phyloP scores from a whole-genome alignment of 2,329 filamentous ascomycete genomes.

The Aureobasidium vineae region DNA sequence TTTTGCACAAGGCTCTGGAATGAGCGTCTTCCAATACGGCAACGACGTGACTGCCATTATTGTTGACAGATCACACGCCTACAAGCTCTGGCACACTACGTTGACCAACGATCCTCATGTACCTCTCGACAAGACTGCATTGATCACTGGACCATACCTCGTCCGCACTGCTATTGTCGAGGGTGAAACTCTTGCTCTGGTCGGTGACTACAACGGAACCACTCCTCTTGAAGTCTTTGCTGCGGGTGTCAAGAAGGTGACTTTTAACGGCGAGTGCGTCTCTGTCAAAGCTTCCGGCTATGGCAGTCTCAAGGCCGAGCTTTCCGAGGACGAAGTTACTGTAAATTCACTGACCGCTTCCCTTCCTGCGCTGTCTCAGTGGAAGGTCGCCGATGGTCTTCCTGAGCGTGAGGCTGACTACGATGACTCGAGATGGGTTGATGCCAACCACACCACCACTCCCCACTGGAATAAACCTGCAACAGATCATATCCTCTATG shows the following conservation, averaged over 20 bases:
- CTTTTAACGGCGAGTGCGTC: constrained; percentile 44
- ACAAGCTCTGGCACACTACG: constrained; percentile 57
- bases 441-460: constrained; percentile 41
- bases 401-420: constrained; percentile 51
- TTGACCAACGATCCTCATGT: constrained; percentile 49
- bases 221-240: constrained; percentile 44
- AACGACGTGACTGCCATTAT: constrained; percentile 54
- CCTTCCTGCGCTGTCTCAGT: constrained; percentile 46
- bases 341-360: constrained; percentile 30
- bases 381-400: constrained; percentile 52
- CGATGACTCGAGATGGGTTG: constrained; percentile 47
- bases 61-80: constrained; percentile 54
- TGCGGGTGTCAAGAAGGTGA: constrained; percentile 38
- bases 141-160: constrained; percentile 45
- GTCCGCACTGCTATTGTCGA: constrained; percentile 42
- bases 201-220: constrained; percentile 40
- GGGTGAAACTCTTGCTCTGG: constrained; percentile 37
- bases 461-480: constrained; percentile 40
- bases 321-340: constrained; percentile 31
- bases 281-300: constrained; percentile 35
- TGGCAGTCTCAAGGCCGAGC: constrained; percentile 40
- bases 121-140: constrained; percentile 36
- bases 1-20: constrained; percentile 26
- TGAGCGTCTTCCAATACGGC: constrained; percentile 49
- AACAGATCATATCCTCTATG: constrained; percentile 44